These are phyloP conservation scores for Protomyces arabidopsidicola DNA, from an alignment of 1,139 yeast species.

Conservation along the genomic window DNA sequence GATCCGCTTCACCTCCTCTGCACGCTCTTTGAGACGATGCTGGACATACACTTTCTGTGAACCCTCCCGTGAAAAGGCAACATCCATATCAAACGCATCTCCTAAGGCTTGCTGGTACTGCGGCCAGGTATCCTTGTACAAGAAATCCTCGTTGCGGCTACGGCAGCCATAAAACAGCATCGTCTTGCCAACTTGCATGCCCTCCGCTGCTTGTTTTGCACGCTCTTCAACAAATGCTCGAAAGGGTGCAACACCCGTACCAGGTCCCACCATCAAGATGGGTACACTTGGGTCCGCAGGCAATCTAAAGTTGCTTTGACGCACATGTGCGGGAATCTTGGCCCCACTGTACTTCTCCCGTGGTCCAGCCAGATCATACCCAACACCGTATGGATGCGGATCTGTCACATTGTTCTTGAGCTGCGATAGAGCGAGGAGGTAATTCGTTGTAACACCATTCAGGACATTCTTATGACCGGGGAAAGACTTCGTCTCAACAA, in stretches of 20 bases:
- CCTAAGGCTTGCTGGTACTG: constrained; percentile 61
- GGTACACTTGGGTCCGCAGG: constrained; percentile 86
- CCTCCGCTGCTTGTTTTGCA: constrained; percentile 47
- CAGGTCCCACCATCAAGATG: constrained; percentile 91
- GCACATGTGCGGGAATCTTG: constrained; percentile 83
- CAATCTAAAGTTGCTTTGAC: constrained; percentile 90
- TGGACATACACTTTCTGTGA: constrained; percentile 79
- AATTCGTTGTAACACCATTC: constrained; percentile 88
- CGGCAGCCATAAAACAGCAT: constrained; percentile 66
- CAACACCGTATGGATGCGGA: constrained; percentile 44
- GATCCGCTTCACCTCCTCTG: constrained; percentile 44
- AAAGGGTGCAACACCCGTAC: constrained; percentile 97
- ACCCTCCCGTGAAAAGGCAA: constrained; percentile 78
- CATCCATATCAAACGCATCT: constrained; percentile 60
- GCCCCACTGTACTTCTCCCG: constrained; percentile 52
- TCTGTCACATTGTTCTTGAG: constrained; percentile 50
- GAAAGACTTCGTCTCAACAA: constrained; percentile 67
- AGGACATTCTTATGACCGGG: constrained; percentile 46
- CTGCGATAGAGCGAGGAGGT: constrained; percentile 67
- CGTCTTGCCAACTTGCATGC: constrained; percentile 62
- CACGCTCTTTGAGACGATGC: constrained; percentile 60
- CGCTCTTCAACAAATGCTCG: constrained; percentile 90
- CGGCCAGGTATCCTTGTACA: constrained; percentile 34
- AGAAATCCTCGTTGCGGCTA: constrained; percentile 32
- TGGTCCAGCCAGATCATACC: constrained; percentile 77